Base-by-base conservation (phyloP, 1,284 basidiomycete genomes). In the Malassezia globosa region DNA sequence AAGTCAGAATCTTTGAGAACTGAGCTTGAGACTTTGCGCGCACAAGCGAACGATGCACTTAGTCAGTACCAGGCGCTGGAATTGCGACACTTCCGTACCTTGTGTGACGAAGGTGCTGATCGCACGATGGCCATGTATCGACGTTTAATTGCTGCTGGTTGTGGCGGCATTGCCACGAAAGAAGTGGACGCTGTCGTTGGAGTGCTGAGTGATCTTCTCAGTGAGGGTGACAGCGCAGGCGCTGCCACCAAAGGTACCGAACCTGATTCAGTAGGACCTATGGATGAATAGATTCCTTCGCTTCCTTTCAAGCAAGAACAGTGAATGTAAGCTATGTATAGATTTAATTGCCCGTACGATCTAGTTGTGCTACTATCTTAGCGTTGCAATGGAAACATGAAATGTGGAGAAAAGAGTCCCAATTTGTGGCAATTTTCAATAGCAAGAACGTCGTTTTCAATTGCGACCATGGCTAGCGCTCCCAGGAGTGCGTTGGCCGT, bases 121-220 rank as follows among this genome's bases (percentile, higher is more conserved):
- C 56, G 48, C 39, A 63, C 59, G 13, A 67, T 69, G 62, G 58
- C 63, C 1, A 59, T 62, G 23, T 71, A 71, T 54, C 56, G 67
- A n/a, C 53, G 68, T 21, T 50, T 71, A 37, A 69, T 71, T 37
- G 62, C 63, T 1, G 65, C 64, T 4, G 65, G 67, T 1, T 67
- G 65, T 44, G 68, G 67, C 11, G 66, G 63, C 3, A 66, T 71
- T 29, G 60, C 61, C 0, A 55, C 58, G 19, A 59, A 64, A 19
- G 66, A 71, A 48, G 67, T 69, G 16, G 68, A 71, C 27, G 61
- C 58, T 7, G 68, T 71, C 3, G 68, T 69, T 21, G 53, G 57
- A 5, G 63, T 63, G 25, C 48, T 71, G n/a, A 60, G 65, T 54
- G 67, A 69, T 36, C 41, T 69, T 31, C 50, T 69, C 26, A 62